phyloP scores from a whole-genome alignment of 768 basidiomycete species.

The Clathrus columnatus region DNA sequence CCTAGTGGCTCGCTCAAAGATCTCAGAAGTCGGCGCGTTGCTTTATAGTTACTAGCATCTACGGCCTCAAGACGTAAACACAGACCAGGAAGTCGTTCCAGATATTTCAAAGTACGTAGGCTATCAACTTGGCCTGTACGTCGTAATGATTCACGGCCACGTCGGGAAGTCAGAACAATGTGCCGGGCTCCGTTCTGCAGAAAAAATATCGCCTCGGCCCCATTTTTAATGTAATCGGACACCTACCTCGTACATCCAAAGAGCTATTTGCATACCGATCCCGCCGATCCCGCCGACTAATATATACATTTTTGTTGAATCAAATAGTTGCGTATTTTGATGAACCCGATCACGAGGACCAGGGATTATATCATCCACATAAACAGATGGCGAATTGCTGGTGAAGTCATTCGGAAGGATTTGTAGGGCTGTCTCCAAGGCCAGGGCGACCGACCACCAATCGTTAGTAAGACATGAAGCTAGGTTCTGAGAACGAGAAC shows the following conservation, averaged over 20 bases:
- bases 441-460: not conserved
- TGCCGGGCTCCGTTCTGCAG: slow-evolving; percentile 13
- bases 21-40: slow-evolving; percentile 1
- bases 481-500: not conserved
- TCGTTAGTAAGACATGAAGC: not conserved
- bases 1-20: slow-evolving; percentile 9
- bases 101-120: slow-evolving; percentile 8
- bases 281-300: slow-evolving; percentile 32
- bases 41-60: not conserved
- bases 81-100: slow-evolving; percentile 10
- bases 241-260: slow-evolving; percentile 34
- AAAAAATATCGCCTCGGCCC: not conserved
- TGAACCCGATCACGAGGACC: not conserved
- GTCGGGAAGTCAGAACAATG: slow-evolving; percentile 16
- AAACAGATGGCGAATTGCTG: not conserved
- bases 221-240: not conserved
- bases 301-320: slow-evolving; percentile 25
- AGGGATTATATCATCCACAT: not conserved
- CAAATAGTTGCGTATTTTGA: slow-evolving; percentile 20
- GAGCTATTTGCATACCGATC: slow-evolving; percentile 28
- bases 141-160: slow-evolving; percentile 5
- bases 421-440: not conserved
- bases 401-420: not conserved
- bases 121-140: slow-evolving; percentile 1
- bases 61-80: slow-evolving; percentile 2